A percentile compares a stretch with the other conserved stretches of the same genome.
Evolutionary conservation across 139 green algal species (phyloP).

Genomic region (Micromonas pusilla): DNA sequence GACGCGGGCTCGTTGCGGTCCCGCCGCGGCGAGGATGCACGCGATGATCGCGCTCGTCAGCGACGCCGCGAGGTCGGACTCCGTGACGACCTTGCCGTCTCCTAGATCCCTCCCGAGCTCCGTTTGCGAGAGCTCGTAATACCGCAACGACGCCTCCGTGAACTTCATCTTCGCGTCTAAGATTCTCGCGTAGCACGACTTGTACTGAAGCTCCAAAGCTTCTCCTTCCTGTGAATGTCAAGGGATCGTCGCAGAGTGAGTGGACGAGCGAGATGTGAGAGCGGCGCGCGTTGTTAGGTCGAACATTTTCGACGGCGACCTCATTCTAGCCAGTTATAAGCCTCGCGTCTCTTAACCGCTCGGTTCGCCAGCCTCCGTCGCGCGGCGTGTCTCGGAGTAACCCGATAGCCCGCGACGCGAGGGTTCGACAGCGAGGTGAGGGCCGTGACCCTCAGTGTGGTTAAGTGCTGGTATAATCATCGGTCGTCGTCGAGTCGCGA

Average conservation of each 20-base stretch:
- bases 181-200: slow-evolving; percentile 87
- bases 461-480: background rate
- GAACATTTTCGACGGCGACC: background rate
- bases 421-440: background rate
- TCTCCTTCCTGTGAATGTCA: slow-evolving; percentile 52
- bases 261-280: too few species aligned
- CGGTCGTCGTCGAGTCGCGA: background rate
- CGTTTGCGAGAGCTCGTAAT: slow-evolving; percentile 74
- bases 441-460: background rate
- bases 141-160: slow-evolving; percentile 75
- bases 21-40: slow-evolving; percentile 80
- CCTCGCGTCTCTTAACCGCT: too few species aligned
- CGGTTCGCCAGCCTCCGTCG: too few species aligned
- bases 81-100: slow-evolving; percentile 42
- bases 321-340: background rate
- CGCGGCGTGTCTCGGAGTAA: too few species aligned
- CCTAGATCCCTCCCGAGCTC: background rate
- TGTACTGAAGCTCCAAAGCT: slow-evolving; percentile 89
- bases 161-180: slow-evolving; percentile 92
- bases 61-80: slow-evolving; percentile 51
- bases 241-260: too few species aligned
- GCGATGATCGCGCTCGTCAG: slow-evolving; percentile 78
- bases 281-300: background rate
- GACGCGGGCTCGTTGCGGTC: slow-evolving; percentile 65
- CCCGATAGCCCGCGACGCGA: too few species aligned